Evolutionary conservation across 345 rosid species (phyloP), one percentile per base, ranked within the genome.

Genomic region (Linum trigynum): DNA sequence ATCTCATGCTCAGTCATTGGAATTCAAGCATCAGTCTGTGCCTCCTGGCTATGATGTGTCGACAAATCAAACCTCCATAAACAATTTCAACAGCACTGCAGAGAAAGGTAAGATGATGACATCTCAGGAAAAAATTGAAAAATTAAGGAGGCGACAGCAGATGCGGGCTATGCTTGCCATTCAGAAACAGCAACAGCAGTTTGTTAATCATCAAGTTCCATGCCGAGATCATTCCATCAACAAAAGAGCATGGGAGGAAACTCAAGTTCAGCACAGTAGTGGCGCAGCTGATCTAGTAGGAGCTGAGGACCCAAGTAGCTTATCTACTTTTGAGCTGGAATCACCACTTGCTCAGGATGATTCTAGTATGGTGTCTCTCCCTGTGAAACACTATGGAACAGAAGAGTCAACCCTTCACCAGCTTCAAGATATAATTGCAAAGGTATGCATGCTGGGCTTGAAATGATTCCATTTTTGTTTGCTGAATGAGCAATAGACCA

Each of bases 121-220:
- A 10, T 97, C 99, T 16, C 92, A 79, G 69, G 99, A 91, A 77
- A 94, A 91, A 77, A 83, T 91, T 64, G 96, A 91, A 77, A 94
- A 94, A 64, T 75, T 94, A 65, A 82, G 91, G 82, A 81, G 96
- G 60, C 82, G 87, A 66, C 99, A 94, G 81, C 96, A 94, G 75
- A 86, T 90, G 89, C 99, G 83, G 77, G 99, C 99, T 68, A 74
- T 94, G 87, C 85, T 88, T 79, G 99, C 99, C 66, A 88, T 94
- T 74, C 89, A 85, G 79, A 81, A 87, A 72, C 95, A 94, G 75
- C 88, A 77, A 50, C 84, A 81, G 83, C 92, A 88, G 76, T 83
- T 88, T 75, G 67, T 23, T 23, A 23, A 71, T 69, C 78, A 79
- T 67, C 81, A 82, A 71, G 67, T 75, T 42, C 71, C 85, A 57